These are phyloP conservation scores for Tephrocybe sp. DNA, from an alignment of 768 basidiomycete species.

Conservation along the genomic window DNA sequence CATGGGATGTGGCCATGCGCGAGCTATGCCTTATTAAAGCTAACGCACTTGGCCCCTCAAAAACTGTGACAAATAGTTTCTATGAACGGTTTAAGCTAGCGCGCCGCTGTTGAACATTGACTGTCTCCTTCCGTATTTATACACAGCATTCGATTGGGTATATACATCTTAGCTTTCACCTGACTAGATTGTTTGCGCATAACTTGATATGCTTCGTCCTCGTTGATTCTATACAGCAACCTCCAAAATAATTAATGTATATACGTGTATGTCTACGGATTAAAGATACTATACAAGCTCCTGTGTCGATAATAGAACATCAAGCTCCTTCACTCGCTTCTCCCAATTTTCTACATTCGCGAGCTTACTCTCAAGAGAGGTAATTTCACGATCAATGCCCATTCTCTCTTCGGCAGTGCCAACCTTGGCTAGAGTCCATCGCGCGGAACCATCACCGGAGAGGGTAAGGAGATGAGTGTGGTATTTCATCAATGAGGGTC, in stretches of 20 bases:
- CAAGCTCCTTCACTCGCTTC: slow-evolving; percentile 61
- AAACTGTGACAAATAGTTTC: slow-evolving; percentile 39
- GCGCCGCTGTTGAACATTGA: slow-evolving; percentile 9
- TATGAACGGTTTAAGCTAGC: slow-evolving; percentile 38
- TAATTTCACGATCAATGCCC: slow-evolving; percentile 77
- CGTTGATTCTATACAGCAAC: not conserved
- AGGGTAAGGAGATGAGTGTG: slow-evolving; percentile 86
- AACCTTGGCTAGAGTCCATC: slow-evolving; percentile 71
- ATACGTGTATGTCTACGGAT: not conserved
- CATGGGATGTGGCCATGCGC: slow-evolving; percentile 51
- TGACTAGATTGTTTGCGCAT: not conserved
- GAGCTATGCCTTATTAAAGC: slow-evolving; percentile 53
- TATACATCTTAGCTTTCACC: not conserved
- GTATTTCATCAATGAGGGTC: slow-evolving; percentile 86
- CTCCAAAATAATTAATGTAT: not conserved
- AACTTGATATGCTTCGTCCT: not conserved
- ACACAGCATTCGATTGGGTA: not conserved
- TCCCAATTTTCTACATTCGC: slow-evolving; percentile 77
- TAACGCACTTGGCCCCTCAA: slow-evolving; percentile 34
- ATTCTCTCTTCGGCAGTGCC: slow-evolving; percentile 74
- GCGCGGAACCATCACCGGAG: slow-evolving; percentile 65
- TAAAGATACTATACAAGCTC: slow-evolving; percentile 23
- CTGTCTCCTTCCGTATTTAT: not conserved
- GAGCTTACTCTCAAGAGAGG: slow-evolving; percentile 61
- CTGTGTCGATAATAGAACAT: slow-evolving; percentile 50